Percentiles rank a stretch among this genome's conserved stretches.
Conservation (phyloP, 2,329 filamentous ascomycete species). For the Ilyonectria robusta region DNA sequence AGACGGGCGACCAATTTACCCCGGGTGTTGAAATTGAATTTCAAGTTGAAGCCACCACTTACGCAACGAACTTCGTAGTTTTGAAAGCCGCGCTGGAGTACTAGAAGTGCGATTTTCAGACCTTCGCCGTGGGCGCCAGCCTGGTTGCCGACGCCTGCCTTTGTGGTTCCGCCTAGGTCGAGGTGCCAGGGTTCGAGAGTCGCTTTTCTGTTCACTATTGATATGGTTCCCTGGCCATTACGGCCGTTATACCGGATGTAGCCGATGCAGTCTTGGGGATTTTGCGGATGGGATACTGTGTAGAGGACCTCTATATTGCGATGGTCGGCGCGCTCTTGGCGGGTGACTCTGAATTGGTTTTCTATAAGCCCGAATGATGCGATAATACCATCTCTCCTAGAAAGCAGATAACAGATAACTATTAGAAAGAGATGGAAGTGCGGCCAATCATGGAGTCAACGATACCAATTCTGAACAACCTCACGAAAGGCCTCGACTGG, state of each 20-base stretch:
- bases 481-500: slow-evolving; percentile 50
- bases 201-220: slow-evolving; percentile 48
- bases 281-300: slow-evolving; percentile 26
- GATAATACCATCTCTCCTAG: slow-evolving; percentile 50
- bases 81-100: slow-evolving; percentile 44
- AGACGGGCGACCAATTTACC: slow-evolving; percentile 39
- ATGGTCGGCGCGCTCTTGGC: slow-evolving; percentile 28
- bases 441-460: background rate
- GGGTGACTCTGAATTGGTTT: slow-evolving; percentile 39
- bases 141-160: slow-evolving; percentile 36
- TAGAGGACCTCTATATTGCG: slow-evolving; percentile 47
- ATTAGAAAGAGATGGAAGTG: background rate
- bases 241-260: slow-evolving; percentile 48
- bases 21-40: slow-evolving; percentile 48
- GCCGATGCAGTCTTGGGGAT: slow-evolving; percentile 42
- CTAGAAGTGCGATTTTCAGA: slow-evolving; percentile 50
- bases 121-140: slow-evolving; percentile 51
- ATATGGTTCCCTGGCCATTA: slow-evolving; percentile 41
- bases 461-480: slow-evolving; percentile 52
- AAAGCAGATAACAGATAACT: background rate
- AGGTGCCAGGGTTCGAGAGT: slow-evolving; percentile 50
- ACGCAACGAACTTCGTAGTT: slow-evolving; percentile 48
- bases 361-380: slow-evolving; percentile 40
- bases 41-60: slow-evolving; percentile 47
- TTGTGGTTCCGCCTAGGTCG: slow-evolving; percentile 48